phyloP scores from a whole-genome alignment of 2,329 filamentous ascomycete genomes.

The Colletotrichum sp. region DNA sequence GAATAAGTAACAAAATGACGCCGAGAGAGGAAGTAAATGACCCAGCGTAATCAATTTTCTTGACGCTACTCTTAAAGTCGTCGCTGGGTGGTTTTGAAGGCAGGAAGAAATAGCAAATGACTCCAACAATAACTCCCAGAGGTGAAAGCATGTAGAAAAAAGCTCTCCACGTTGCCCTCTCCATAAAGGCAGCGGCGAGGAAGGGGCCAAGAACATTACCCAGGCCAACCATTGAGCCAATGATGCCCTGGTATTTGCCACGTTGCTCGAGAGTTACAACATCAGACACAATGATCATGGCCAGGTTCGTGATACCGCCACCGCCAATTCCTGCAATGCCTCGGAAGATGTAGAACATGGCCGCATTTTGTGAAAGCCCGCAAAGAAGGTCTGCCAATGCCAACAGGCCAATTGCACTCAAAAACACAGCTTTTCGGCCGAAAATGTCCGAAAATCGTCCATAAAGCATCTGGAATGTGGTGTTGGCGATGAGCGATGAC shows the following conservation, averaged over 20 bases:
- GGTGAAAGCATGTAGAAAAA: slow-evolving; percentile 57
- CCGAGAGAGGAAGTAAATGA: slow-evolving; percentile 58
- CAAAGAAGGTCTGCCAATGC: slow-evolving; percentile 64
- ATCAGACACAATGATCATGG: slow-evolving; percentile 68
- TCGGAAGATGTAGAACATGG: slow-evolving; percentile 67
- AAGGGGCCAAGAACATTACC: slow-evolving; percentile 50
- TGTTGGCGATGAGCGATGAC: slow-evolving; percentile 59
- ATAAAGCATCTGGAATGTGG: slow-evolving; percentile 69
- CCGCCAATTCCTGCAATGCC: slow-evolving; percentile 66
- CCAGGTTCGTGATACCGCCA: slow-evolving; percentile 63
- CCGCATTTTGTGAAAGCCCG: slow-evolving; percentile 58
- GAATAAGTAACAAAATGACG: slow-evolving; percentile 66
- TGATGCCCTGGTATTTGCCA: slow-evolving; percentile 58
- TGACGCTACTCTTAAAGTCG: slow-evolving; percentile 50
- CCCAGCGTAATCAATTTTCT: slow-evolving; percentile 65
- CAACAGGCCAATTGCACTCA: slow-evolving; percentile 58
- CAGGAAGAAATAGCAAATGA: slow-evolving; percentile 51
- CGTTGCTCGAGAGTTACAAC: slow-evolving; percentile 63
- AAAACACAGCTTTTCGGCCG: slow-evolving; percentile 62
- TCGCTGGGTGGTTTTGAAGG: slow-evolving; percentile 56
- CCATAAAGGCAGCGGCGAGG: slow-evolving; percentile 43
- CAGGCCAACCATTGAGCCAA: slow-evolving; percentile 43
- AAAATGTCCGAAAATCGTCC: slow-evolving; percentile 67
- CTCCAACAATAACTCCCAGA: slow-evolving; percentile 48
- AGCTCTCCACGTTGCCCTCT: slow-evolving; percentile 43